phyloP scores from a whole-genome alignment of 129 eudicot species.

The Sambucus nigra region DNA sequence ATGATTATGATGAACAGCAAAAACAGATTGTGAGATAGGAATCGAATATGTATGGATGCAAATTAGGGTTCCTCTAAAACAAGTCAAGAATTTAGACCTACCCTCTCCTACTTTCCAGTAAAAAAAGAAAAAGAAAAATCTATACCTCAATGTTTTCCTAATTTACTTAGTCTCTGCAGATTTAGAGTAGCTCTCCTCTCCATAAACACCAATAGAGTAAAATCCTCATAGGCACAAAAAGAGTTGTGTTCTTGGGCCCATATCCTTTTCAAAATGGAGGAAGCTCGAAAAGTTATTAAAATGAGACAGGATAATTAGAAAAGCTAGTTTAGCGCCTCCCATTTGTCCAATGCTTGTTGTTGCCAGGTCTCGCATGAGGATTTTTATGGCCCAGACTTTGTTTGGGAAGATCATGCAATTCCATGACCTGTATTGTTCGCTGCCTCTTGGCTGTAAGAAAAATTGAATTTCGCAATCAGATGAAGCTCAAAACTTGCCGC shows the following conservation, averaged over 20 bases:
- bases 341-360: constrained; percentile 49
- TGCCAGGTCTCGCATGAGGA: constrained; percentile 46
- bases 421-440: constrained; percentile 87
- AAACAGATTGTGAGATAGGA: neutral
- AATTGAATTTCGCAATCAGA: neutral
- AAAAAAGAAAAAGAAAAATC: neutral
- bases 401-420: constrained; percentile 79
- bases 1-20: neutral
- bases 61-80: constrained; percentile 1
- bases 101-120: neutral
- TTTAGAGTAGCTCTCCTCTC: neutral
- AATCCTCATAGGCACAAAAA: too few relatives aligned
- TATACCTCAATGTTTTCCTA: constrained; percentile 1
- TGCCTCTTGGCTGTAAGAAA: constrained; percentile 73
- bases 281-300: neutral
- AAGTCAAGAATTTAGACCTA: neutral
- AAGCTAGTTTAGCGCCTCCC: constrained; percentile 43
- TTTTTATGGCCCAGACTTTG: constrained; percentile 40
- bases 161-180: neutral
- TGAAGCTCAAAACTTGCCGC: neutral
- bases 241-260: too few relatives aligned
- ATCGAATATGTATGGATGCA: constrained; percentile 3
- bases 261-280: neutral
- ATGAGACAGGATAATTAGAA: constrained; percentile 1
- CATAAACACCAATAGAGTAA: too few relatives aligned